Percentiles rank a stretch among this genome's conserved stretches.
phyloP scores from a whole-genome alignment of 192 early-diverging fungal genomes.

The Entomortierella chlamydospora region DNA sequence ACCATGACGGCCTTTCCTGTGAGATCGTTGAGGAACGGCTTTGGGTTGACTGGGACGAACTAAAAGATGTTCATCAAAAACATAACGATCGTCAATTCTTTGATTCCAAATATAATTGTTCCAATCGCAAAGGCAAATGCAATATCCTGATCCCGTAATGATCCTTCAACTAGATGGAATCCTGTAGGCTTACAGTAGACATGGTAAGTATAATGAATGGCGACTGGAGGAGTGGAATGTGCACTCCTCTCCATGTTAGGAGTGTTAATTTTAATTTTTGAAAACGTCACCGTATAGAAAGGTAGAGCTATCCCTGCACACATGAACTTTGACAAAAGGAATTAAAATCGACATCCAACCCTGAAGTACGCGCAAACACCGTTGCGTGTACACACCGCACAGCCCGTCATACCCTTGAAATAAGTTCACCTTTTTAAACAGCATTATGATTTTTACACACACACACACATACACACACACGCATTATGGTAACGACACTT shows the following conservation, averaged over 20 bases:
- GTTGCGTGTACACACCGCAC: neutral
- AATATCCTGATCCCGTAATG: neutral
- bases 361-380: neutral
- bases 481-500: neutral
- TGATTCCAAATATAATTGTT: neutral
- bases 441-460: neutral
- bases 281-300: no score
- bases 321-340: neutral
- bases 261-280: no score
- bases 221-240: no score
- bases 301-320: no score
- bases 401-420: neutral
- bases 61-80: slow-evolving; percentile 41
- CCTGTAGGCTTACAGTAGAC: no score
- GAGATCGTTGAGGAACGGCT: slow-evolving; percentile 93
- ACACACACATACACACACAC: neutral
- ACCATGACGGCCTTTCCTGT: slow-evolving; percentile 95
- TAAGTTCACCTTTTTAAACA: neutral
- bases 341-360: no score
- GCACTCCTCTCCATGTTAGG: no score
- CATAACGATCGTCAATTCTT: neutral
- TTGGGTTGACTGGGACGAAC: slow-evolving; percentile 97
- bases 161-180: neutral
- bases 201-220: no score
- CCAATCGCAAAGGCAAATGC: neutral